Evolutionary conservation across 371 early-diverging fungal genomes (phyloP), one percentile per base, ranked within the genome.

Genomic region (Mortierella sp.): DNA sequence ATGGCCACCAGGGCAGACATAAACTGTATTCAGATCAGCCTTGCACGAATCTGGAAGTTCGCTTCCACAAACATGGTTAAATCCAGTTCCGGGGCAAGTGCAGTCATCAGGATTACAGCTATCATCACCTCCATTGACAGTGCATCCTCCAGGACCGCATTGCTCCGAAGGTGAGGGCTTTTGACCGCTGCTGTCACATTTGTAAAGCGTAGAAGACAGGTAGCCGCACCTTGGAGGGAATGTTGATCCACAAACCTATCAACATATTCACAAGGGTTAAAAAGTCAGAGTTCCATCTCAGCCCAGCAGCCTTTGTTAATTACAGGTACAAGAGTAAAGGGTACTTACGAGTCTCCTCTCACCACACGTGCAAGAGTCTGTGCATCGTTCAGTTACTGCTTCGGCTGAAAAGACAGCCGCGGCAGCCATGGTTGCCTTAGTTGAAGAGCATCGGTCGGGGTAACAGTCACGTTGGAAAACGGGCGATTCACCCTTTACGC

Each of bases 121-220:
- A 29, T 63, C 64, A 14, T 63, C 56, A 26, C 64, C 64, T 26
- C 28, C 45, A 14, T 9, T 30, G 21, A 46, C 64, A 46, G 57
- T 29, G 29, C 64, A 64, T 21, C 44, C 23, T 1, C 63, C 63
- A 23, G 15, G 28, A 25, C 37, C 55, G 45, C 63, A 63, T 16
- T n/a, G 18, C 55, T 63, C 43, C 14, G 45, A 47, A 47, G 45
- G 18, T 9, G 37, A 51, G 7, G 62, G 62, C 43, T 25, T 30
- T 15, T 1, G 0, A n/a, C 52, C 62, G 51, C 28, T 9, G 23
- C 57, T 30, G 12, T 29, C 30, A 29, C 57, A 57, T 4, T 29
- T 25, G 57, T 29, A 29, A 9, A 57, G 57, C 2, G 30, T 29
- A 1, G 26, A 28, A 4, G 26, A 9, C 7, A 4, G 9, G 37